Evolutionary conservation across 1,139 yeast genomes (phyloP).

Genomic region (Diutina rugosa): DNA sequence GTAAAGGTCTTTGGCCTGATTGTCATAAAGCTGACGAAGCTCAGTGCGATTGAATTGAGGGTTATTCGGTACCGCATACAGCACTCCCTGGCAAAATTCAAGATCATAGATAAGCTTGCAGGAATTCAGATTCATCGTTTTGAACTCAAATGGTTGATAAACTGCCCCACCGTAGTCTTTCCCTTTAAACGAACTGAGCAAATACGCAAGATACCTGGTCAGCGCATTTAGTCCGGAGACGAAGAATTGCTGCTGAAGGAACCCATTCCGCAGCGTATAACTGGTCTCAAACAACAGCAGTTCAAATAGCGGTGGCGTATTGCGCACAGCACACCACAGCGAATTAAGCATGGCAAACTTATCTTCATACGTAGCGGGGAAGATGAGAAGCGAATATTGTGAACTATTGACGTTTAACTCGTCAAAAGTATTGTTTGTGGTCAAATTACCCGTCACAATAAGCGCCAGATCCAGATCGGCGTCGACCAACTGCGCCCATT

Average conservation of each 20-base stretch:
- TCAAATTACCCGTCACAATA: conserved; percentile 49
- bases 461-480: conserved; percentile 63
- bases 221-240: conserved; percentile 49
- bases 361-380: conserved; percentile 25
- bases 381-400: conserved; percentile 33
- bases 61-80: conserved; percentile 65
- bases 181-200: conserved; percentile 38
- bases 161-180: conserved; percentile 51
- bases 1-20: conserved; percentile 42
- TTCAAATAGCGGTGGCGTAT: conserved; percentile 26
- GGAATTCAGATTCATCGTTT: conserved; percentile 41
- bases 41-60: conserved; percentile 9
- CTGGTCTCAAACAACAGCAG: conserved; percentile 17
- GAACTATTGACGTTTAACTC: conserved; percentile 18
- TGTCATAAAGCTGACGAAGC: conserved; percentile 41
- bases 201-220: conserved; percentile 52
- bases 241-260: conserved; percentile 46
- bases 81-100: conserved; percentile 68
- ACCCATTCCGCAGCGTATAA: conserved; percentile 36
- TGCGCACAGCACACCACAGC: conserved; percentile 66
- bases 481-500: conserved; percentile 54
- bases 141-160: conserved; percentile 45
- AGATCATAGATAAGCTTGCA: conserved; percentile 69
- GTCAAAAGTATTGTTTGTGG: conserved; percentile 7
- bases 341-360: conserved; percentile 30